Evolutionary conservation across 331 rosid species (phyloP).

Genomic region (Dryas integrifolia): DNA sequence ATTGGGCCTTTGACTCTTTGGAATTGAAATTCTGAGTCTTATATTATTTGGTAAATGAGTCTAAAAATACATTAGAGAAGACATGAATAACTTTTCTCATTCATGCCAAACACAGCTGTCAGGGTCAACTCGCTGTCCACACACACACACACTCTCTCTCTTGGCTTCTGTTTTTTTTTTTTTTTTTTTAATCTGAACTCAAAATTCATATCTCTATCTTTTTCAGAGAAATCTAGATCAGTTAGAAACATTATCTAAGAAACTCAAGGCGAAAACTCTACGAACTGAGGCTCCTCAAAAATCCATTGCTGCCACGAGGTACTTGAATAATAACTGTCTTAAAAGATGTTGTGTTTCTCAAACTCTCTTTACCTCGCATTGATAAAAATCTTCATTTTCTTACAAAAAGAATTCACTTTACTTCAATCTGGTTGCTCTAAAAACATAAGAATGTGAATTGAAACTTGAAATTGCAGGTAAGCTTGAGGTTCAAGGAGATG

Average conservation of each 20-base stretch:
- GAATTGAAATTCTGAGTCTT: not conserved
- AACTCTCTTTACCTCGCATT: not conserved
- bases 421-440: not conserved
- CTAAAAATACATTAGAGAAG: not conserved
- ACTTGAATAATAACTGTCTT: constrained; percentile 2
- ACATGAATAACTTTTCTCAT: not conserved
- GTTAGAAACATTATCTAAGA: constrained; percentile 87
- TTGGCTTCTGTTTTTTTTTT: not conserved
- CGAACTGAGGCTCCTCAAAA: constrained; percentile 90
- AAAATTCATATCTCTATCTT: constrained; percentile 18
- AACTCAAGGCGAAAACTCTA: constrained; percentile 84
- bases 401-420: not conserved
- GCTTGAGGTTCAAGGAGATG: not conserved
- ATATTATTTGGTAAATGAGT: not conserved
- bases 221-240: constrained; percentile 94
- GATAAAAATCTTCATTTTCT: not conserved
- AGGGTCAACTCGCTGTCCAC: not conserved
- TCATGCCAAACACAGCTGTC: not conserved
- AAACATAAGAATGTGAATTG: not conserved
- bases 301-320: constrained; percentile 96
- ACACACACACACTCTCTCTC: not conserved
- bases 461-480: not conserved
- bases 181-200: constrained; percentile 5
- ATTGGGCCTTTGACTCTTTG: not conserved
- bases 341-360: not conserved